phyloP scores from a whole-genome alignment of 2,329 filamentous ascomycete genomes.

The Hymenoscyphus linearis region DNA sequence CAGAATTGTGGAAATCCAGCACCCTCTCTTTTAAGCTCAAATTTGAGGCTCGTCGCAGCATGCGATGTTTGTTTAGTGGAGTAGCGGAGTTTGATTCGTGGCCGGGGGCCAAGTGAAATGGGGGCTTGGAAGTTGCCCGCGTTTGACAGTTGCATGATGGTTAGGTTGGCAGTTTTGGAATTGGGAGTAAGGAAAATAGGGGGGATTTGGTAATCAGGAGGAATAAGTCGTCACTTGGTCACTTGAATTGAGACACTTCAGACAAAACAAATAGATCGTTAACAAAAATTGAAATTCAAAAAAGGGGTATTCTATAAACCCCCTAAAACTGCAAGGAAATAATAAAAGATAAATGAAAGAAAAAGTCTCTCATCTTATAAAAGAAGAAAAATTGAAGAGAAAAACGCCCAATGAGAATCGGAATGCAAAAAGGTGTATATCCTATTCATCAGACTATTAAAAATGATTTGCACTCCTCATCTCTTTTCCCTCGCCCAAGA shows the following conservation, averaged over 20 bases:
- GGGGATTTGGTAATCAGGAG: too few species aligned
- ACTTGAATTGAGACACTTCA: too few species aligned
- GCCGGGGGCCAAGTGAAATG: too few species aligned
- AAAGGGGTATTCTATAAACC: neutral
- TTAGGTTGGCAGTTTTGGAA: too few species aligned
- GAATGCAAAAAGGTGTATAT: slow-evolving; percentile 25
- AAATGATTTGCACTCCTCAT: slow-evolving; percentile 13
- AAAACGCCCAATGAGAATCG: neutral
- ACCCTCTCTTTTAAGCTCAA: neutral
- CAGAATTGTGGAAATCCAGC: neutral
- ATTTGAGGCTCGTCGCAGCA: neutral
- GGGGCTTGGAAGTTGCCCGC: too few species aligned
- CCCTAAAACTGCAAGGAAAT: neutral
- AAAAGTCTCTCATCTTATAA: neutral
- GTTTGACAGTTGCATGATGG: too few species aligned
- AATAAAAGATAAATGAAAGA: neutral
- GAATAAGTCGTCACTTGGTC: too few species aligned
- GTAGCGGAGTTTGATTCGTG: too few species aligned
- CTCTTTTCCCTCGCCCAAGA: neutral
- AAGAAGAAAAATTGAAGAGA: neutral
- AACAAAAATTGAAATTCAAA: too few species aligned
- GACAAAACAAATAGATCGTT: too few species aligned
- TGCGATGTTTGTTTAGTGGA: neutral
- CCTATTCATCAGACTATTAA: slow-evolving; percentile 27
- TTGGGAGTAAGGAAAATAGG: too few species aligned